phyloP scores from a whole-genome alignment of 805 yeast genomes.

The Yarrowia yakushimensis region DNA sequence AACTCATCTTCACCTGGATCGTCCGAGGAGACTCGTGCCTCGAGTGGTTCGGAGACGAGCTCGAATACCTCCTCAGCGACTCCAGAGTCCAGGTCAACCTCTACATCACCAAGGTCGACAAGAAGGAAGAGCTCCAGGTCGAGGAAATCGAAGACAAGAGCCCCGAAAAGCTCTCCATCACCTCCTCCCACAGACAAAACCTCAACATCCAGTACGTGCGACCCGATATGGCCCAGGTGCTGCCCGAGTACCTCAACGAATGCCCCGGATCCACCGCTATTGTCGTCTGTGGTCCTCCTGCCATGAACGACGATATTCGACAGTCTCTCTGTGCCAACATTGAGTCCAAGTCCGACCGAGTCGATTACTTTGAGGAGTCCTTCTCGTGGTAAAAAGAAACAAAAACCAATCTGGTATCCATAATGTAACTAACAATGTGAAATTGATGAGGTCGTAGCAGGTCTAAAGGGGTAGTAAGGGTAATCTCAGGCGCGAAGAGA shows the following conservation, averaged over 20 bases:
- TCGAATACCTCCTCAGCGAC: slow-evolving; percentile 34
- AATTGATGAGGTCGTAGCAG: no score
- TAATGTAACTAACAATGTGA: no score
- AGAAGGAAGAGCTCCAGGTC: neutral
- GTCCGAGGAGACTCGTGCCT: slow-evolving; percentile 51
- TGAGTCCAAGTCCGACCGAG: slow-evolving; percentile 43
- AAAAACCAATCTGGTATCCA: no score
- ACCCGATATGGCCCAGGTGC: neutral
- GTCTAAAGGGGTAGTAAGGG: no score
- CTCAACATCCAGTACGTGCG: neutral
- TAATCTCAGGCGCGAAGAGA: no score
- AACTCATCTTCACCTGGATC: slow-evolving; percentile 57
- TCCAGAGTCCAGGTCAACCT: slow-evolving; percentile 32
- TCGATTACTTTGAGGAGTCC: slow-evolving; percentile 67
- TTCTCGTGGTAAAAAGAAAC: slow-evolving; percentile 54
- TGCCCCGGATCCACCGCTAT: slow-evolving; percentile 2
- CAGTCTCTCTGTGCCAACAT: slow-evolving; percentile 45
- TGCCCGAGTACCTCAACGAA: neutral
- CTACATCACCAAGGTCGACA: slow-evolving; percentile 25
- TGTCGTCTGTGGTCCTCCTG: slow-evolving; percentile 55
- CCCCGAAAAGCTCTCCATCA: neutral
- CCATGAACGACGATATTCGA: slow-evolving; percentile 56
- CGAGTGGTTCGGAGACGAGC: slow-evolving; percentile 45
- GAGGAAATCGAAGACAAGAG: neutral
- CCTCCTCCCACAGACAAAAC: neutral